Evolutionary conservation across 1,139 yeast species (phyloP).

Genomic region (Lodderomyces pseudojiufengensis): DNA sequence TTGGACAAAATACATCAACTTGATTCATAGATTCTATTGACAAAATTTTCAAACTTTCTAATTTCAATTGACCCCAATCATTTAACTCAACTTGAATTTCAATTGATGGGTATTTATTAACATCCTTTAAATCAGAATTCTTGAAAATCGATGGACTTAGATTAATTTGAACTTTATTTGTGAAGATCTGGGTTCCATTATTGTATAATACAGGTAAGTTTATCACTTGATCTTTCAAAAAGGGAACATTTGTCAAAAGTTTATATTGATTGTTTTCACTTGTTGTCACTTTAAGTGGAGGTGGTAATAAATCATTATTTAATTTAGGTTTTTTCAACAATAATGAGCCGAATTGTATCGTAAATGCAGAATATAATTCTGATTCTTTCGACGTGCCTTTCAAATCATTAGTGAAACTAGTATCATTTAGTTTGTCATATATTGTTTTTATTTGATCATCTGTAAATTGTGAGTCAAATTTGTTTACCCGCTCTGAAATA

Average conservation of each 20-base stretch:
- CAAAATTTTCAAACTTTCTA: slow-evolving; percentile 38
- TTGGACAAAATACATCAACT: slow-evolving; percentile 39
- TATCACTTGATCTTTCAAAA: slow-evolving; percentile 36
- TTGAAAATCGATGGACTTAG: slow-evolving; percentile 46
- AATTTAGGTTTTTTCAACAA: slow-evolving; percentile 20
- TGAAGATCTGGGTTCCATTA: slow-evolving; percentile 28
- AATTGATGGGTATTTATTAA: slow-evolving; percentile 44
- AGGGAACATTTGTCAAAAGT: slow-evolving; percentile 44
- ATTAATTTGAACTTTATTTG: slow-evolving; percentile 42
- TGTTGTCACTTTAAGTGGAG: slow-evolving; percentile 3
- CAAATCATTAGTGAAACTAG: slow-evolving; percentile 11
- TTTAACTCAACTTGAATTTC: slow-evolving; percentile 53
- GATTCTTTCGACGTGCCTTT: slow-evolving; percentile 14
- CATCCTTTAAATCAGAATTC: slow-evolving; percentile 7
- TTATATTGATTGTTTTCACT: slow-evolving; percentile 15
- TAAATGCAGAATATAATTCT: slow-evolving; percentile 25
- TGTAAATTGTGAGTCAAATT: no score
- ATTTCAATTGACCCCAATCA: slow-evolving; percentile 34
- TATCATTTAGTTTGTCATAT: slow-evolving; percentile 15
- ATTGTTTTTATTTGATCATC: slow-evolving; percentile 13
- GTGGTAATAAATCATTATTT: not conserved
- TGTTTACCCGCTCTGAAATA: not conserved
- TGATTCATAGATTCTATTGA: slow-evolving; percentile 49
- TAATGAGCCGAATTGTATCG: slow-evolving; percentile 37
- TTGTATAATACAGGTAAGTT: slow-evolving; percentile 26